Evolutionary conservation across 176 grass and related monocot species (phyloP).

Genomic region (Dactylis glomerata): DNA sequence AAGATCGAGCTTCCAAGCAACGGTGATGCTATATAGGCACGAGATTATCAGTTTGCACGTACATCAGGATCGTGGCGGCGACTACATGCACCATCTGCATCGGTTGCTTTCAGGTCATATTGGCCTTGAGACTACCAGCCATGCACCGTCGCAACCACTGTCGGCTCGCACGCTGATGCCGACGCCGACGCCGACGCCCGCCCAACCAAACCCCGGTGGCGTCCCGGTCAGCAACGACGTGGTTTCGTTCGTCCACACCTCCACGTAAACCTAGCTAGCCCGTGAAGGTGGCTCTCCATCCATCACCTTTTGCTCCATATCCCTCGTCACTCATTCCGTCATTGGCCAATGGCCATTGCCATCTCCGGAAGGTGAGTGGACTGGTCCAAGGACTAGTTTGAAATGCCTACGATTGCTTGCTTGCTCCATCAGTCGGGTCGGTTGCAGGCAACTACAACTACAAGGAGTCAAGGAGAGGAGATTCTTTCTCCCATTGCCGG

Average conservation of each 20-base stretch:
- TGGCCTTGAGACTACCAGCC: conserved; percentile 13
- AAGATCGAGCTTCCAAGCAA: not conserved
- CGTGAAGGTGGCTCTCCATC: too few relatives aligned
- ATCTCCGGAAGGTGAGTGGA: conserved; percentile 16
- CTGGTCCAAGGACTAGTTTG: conserved; percentile 41
- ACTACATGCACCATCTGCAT: not conserved
- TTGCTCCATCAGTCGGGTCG: conserved; percentile 8
- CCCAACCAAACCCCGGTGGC: not conserved
- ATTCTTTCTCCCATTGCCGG: conserved; percentile 28
- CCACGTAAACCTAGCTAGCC: not conserved
- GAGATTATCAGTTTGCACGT: not conserved
- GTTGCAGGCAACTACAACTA: conserved; percentile 18
- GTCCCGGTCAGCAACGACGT: conserved; percentile 29
- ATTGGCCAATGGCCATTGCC: not conserved
- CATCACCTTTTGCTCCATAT: not conserved
- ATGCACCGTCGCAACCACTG: not conserved
- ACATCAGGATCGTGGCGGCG: not conserved
- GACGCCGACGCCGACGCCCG: conserved; percentile 30
- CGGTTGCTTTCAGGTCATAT: conserved; percentile 24
- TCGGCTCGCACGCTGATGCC: not conserved
- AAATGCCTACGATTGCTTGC: conserved; percentile 4
- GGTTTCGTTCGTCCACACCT: conserved; percentile 13
- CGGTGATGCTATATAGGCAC: not conserved
- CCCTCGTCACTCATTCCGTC: not conserved
- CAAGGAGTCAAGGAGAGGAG: conserved; percentile 25